Evolutionary conservation across 2,329 filamentous ascomycete species (phyloP).

Genomic region (Neofusicoccum sp.): DNA sequence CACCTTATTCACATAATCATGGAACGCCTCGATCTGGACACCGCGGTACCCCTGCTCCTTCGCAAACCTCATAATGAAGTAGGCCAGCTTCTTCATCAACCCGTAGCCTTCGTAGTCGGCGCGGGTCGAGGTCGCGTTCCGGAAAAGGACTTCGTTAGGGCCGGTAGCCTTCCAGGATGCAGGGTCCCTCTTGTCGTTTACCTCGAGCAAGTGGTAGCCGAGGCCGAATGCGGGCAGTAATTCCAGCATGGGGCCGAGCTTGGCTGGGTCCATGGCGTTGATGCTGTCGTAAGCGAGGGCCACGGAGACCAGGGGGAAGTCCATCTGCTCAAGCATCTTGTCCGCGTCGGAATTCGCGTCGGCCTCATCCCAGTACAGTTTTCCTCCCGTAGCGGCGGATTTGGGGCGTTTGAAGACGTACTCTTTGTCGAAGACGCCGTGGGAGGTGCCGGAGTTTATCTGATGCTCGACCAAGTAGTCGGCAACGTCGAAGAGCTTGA

Average conservation of each 20-base stretch:
- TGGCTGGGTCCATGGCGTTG: constrained; percentile 26
- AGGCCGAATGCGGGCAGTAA: constrained; percentile 27
- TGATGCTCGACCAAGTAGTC: constrained; percentile 35
- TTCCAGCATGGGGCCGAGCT: constrained; percentile 26
- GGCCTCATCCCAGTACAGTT: constrained; percentile 31
- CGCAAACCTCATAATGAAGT: constrained; percentile 40
- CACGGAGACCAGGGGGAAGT: constrained; percentile 40
- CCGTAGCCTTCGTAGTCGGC: constrained; percentile 34
- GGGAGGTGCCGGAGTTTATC: constrained; percentile 35
- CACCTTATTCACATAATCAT: constrained; percentile 31
- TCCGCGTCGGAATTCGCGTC: constrained; percentile 10
- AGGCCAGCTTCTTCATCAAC: constrained; percentile 35
- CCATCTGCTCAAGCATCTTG: constrained; percentile 34
- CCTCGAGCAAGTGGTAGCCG: constrained; percentile 26
- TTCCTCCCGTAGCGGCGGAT: constrained; percentile 28
- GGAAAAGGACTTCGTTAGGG: constrained; percentile 32
- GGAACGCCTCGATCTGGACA: constrained; percentile 37
- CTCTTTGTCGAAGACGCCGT: constrained; percentile 41
- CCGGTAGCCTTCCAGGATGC: constrained; percentile 30
- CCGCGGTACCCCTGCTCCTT: constrained; percentile 31
- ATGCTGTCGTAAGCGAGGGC: constrained; percentile 36
- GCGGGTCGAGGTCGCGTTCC: constrained; percentile 39
- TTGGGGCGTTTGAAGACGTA: constrained; percentile 36
- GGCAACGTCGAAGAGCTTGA: constrained; percentile 13
- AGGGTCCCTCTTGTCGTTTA: constrained; percentile 26